Conservation (phyloP, 371 early-diverging fungal species). For the Batkoa obscura region DNA sequence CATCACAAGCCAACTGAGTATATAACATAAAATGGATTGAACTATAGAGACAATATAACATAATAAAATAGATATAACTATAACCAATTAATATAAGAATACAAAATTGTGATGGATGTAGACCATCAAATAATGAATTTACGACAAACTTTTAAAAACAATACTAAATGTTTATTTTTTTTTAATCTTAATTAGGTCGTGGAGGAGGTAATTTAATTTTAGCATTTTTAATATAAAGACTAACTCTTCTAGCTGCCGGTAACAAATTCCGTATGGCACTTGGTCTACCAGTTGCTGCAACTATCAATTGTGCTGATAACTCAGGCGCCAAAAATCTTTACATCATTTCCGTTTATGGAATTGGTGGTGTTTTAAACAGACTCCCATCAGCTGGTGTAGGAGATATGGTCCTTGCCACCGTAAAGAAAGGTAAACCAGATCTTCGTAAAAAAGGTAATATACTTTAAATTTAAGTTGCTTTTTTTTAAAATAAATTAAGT, state of each 20-base stretch:
- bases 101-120: no score
- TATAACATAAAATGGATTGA: no score
- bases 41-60: no score
- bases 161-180: neutral
- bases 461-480: neutral
- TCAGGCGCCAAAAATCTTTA: constrained; percentile 99
- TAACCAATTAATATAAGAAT: no score
- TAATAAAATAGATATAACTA: no score
- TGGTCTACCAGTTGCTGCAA: constrained; percentile 98
- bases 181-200: constrained; percentile 6
- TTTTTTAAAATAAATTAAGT: constrained; percentile 23
- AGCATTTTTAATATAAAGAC: neutral
- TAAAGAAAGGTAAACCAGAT: constrained; percentile 99
- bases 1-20: no score
- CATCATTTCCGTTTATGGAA: constrained; percentile 96
- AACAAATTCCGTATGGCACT: constrained; percentile 98
- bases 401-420: constrained; percentile 98
- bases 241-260: constrained; percentile 36
- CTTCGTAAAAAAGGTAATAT: constrained; percentile 93
- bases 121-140: no score
- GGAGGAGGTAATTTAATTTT: constrained; percentile 11
- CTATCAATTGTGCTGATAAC: constrained; percentile 99
- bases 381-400: constrained; percentile 98
- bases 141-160: neutral
- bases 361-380: constrained; percentile 95